Base-by-base conservation (phyloP, 805 yeast genomes). In the Spathaspora sp. region DNA sequence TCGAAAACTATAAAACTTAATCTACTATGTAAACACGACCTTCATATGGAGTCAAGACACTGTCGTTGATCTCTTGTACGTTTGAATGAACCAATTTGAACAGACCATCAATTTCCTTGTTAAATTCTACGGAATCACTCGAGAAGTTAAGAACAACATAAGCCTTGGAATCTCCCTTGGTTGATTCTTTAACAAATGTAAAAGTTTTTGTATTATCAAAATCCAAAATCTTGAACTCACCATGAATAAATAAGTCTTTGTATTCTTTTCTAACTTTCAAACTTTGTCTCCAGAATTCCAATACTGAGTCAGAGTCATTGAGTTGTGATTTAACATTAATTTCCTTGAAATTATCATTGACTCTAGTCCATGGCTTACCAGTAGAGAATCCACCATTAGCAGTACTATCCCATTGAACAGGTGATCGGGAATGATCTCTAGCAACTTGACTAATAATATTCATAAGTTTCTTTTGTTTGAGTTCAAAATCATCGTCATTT, bases 351-450 rank as follows among this genome's bases (percentile, higher is more conserved):
- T 76, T 76, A 52, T 77, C 81, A 57, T 78, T 78, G 57, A 76
- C 75, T 53, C 71, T 66, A 66, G 75, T 79, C 85, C 85, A 81
- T 19, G 85, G 84, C 55, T 67, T 66, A 46, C 59, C 73, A 9
- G 72, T 65, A 26, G 81, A 67, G 64, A 80, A 80, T 0, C 85
- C 85, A 44, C 71, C 82, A 55, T 74, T 55, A 18, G 57, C 67
- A 1, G 72, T 57, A 49, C 60, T 61, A 53, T 72, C 73, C 85
- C 85, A 80, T 57, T 79, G 84, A 54, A 80, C 77, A 17, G 85
- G 85, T 16, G 82, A 72, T 63, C 85, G 73, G 11, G 81, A 74
- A 57, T 80, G 72, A 57, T 80, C 85, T 61, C 85, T 69, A 9
- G 82, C 76, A 19, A 73, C 48, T 50, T 74, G 56, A 50, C 67